Percentiles rank a stretch among this genome's conserved stretches.
phyloP scores from a whole-genome alignment of 148 eudicot genomes.

The Rhododendron kiyosumense region DNA sequence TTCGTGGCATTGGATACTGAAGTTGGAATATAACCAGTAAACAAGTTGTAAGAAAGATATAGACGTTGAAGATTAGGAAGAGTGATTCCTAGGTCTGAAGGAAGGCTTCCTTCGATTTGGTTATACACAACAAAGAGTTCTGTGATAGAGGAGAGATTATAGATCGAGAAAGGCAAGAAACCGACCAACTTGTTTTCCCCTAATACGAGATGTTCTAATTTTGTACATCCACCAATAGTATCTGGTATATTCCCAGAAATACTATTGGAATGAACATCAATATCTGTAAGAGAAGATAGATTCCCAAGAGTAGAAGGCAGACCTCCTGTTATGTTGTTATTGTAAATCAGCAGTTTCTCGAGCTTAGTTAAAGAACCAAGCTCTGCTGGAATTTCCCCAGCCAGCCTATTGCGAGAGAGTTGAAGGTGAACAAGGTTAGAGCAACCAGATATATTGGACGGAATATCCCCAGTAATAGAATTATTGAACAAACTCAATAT shows the following conservation, averaged over 20 bases:
- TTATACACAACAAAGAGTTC: not conserved
- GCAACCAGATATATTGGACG: not conserved
- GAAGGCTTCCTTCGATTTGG: not conserved
- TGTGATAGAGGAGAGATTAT: not conserved
- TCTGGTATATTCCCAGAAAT: not conserved
- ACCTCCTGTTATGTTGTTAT: not conserved
- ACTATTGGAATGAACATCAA: not conserved
- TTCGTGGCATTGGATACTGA: not conserved
- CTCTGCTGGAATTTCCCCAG: not conserved
- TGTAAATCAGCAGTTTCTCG: not conserved
- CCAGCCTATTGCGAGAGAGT: not conserved
- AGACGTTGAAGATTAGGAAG: not conserved
- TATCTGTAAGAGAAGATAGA: not conserved
- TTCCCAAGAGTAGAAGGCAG: not conserved
- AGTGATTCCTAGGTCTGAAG: not conserved
- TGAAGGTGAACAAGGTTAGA: not conserved
- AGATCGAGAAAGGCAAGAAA: not conserved
- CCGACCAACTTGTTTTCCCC: not conserved
- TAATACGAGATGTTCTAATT: not conserved
- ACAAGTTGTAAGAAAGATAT: not conserved
- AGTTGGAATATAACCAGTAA: not conserved
- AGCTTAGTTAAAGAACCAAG: not conserved
- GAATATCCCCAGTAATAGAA: not conserved
- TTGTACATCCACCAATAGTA: not conserved
- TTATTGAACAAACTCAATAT: not conserved